Conservation (phyloP, 1,284 basidiomycete genomes). For the Heterobasidion parviporum region DNA sequence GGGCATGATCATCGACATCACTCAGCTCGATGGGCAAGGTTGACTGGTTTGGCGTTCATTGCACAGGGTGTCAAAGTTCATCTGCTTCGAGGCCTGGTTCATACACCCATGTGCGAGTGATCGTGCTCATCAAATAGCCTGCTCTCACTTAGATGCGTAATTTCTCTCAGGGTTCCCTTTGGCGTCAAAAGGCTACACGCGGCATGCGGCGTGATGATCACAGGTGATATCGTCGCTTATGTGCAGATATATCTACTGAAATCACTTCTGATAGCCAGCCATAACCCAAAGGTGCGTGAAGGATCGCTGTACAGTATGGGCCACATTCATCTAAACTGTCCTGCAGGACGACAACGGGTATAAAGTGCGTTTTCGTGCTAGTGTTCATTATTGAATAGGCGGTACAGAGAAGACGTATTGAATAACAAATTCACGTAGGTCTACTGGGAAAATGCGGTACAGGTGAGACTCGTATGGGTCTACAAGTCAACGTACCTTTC, state of each 20-base stretch:
- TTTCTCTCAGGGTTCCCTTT: conserved; percentile 62
- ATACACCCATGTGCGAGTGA: conserved; percentile 62
- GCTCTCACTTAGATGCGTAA: neutral
- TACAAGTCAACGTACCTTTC: no score
- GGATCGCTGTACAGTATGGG: neutral
- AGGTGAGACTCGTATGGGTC: conserved; percentile 32
- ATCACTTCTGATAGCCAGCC: conserved; percentile 45
- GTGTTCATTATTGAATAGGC: neutral
- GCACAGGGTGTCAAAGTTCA: conserved; percentile 59
- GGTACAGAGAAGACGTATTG: neutral
- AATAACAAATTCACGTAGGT: conserved; percentile 34
- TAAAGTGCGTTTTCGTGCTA: conserved; percentile 39
- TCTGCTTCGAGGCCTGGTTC: conserved; percentile 61
- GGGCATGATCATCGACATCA: conserved; percentile 79
- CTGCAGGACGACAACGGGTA: conserved; percentile 77
- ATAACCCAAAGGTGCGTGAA: conserved; percentile 67
- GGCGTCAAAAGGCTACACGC: conserved; percentile 58
- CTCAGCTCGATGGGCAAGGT: conserved; percentile 66
- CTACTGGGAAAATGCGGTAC: conserved; percentile 81
- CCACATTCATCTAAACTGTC: neutral
- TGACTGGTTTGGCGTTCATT: conserved; percentile 67
- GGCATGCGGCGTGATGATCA: conserved; percentile 83
- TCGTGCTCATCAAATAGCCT: neutral
- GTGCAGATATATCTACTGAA: neutral
- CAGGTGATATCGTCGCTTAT: conserved; percentile 35